Evolutionary conservation across 768 basidiomycete genomes (phyloP).

Genomic region (Trametopsis cervina): DNA sequence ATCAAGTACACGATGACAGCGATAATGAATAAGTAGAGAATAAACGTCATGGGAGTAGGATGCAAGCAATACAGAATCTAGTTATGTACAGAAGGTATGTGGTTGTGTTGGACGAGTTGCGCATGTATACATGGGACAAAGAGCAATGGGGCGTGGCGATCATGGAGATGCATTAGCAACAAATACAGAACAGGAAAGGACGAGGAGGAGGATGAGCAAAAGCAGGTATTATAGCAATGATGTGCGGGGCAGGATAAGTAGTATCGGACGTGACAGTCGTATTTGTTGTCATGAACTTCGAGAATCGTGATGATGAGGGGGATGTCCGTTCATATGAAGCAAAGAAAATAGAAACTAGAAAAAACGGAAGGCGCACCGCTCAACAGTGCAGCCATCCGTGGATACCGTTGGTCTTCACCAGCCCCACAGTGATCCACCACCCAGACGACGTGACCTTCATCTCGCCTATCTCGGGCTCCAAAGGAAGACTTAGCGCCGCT

Average conservation of each 20-base stretch:
- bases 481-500: slow-evolving; percentile 14
- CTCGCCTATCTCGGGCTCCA: background rate
- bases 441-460: background rate
- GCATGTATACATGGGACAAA: background rate
- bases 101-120: no score
- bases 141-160: background rate
- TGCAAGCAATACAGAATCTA: background rate
- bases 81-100: no score
- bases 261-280: background rate
- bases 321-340: no score
- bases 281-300: background rate
- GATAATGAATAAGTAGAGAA: no score
- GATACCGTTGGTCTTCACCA: background rate
- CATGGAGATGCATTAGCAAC: background rate
- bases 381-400: background rate
- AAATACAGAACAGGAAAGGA: background rate
- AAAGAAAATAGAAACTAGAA: background rate
- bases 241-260: background rate
- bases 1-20: no score
- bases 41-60: background rate
- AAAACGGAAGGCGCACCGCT: background rate
- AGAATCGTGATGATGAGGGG: no score
- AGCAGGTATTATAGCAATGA: background rate
- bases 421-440: background rate
- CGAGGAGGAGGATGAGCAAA: background rate